Evolutionary conservation across 768 basidiomycete species (phyloP).

Genomic region (Panus rudis): DNA sequence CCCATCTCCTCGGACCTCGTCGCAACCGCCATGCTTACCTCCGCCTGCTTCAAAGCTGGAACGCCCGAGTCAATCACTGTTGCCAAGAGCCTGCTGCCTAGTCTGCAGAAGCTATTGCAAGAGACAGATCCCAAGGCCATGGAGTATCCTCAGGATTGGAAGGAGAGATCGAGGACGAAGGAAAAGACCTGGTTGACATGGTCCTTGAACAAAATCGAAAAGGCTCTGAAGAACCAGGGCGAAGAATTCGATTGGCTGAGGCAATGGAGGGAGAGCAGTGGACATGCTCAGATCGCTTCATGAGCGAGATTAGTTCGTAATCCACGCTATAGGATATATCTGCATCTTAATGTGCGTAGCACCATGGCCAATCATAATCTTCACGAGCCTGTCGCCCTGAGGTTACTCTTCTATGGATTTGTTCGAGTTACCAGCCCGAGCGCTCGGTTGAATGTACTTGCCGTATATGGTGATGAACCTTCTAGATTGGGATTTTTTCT

Average conservation of each 20-base stretch:
- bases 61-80: conserved; percentile 29
- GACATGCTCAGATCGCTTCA: conserved; percentile 13
- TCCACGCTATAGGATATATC: too few relatives aligned
- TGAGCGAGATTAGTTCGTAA: neutral
- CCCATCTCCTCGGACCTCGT: conserved; percentile 48
- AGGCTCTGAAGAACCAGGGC: conserved; percentile 23
- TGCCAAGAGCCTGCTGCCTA: conserved; percentile 35
- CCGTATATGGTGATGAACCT: too few relatives aligned
- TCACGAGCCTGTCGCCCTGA: too few relatives aligned
- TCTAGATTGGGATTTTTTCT: too few relatives aligned
- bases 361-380: too few relatives aligned
- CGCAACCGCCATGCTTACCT: conserved; percentile 48
- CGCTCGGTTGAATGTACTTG: too few relatives aligned
- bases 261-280: conserved; percentile 20
- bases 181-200: conserved; percentile 32
- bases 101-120: conserved; percentile 29
- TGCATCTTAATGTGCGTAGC: too few relatives aligned
- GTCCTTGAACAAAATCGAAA: conserved; percentile 30
- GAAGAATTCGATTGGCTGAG: conserved; percentile 20
- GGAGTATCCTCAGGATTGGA: conserved; percentile 7
- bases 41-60: conserved; percentile 45
- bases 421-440: too few relatives aligned
- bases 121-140: conserved; percentile 12
- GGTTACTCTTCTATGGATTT: too few relatives aligned
- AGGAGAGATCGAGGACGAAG: conserved; percentile 23